Base-by-base conservation (phyloP, 2,329 filamentous ascomycete genomes). In the Purpureocillium takamizusanense region DNA sequence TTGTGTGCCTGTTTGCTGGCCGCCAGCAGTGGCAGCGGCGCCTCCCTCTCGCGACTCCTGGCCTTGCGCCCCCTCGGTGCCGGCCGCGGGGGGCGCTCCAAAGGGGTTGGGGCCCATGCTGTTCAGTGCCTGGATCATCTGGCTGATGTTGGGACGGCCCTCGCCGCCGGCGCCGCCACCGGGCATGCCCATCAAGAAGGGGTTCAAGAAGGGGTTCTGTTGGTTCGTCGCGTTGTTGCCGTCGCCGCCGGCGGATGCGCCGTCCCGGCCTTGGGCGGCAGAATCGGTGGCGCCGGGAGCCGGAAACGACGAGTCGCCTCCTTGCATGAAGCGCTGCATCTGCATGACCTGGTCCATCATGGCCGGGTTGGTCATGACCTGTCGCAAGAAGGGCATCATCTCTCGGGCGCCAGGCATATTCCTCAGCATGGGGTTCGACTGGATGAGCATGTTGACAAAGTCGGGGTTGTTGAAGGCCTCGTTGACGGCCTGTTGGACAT, bases 391-490 rank as follows among this genome's bases (percentile, higher is more conserved):
- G 0, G 89, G 89, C 17, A 98, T 77, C 62, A 95, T 83, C 55
- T 94, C 79, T 50, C 88, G 78, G 16, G 86, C 85, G 43, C 83
- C 76, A 31, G 84, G 84, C 60, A 84, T 76, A 43, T 78, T 74
- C 51, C 81, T 76, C 14, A 88, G 69, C 72, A 87, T 82, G 3
- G 92, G 92, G 56, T 95, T 95, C 54, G 83, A 78, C 51, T 92
- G 79, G 51, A 98, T 88, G 75, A 97, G 86, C 76, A 94, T 86
- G 55, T 97, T 87, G 56, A 97, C 76, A 51, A 98, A 84, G 14
- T 81, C 77, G n/a, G 92, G 90, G 62, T 97, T 97, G 61, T 89
- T 86, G 59, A 98, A 83, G 28, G 89, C 87, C 63, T 95, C 90
- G 61, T 92, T 94, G 77, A 98, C 85, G 39, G 82, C 81, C 48